Percentiles rank a stretch among this genome's conserved stretches.
Conservation (phyloP, 306 rosid species). For the Cucurbita moschata region DNA sequence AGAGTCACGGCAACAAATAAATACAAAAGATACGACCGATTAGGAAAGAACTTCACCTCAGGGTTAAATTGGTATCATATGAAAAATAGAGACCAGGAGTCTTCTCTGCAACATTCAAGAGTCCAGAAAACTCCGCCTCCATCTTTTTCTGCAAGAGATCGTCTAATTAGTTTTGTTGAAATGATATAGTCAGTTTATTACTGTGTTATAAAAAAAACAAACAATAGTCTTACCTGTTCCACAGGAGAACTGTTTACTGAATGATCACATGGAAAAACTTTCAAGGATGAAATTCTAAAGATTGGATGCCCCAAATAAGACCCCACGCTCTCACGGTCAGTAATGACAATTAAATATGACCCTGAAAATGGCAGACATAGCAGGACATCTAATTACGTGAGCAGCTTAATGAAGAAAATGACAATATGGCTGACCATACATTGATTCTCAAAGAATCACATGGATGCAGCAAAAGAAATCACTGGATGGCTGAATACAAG, state of each 20-base stretch:
- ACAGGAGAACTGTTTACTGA: conserved; percentile 46
- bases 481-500: not conserved
- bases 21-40: not conserved
- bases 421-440: conserved; percentile 3
- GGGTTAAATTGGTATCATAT: conserved; percentile 71
- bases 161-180: not conserved
- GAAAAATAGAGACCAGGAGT: conserved; percentile 84
- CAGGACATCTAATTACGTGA: conserved; percentile 12
- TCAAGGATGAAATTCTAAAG: conserved; percentile 49
- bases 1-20: not conserved
- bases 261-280: conserved; percentile 76
- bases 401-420: not conserved
- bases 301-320: conserved; percentile 83
- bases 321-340: conserved; percentile 56
- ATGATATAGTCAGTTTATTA: not conserved
- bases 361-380: conserved; percentile 31
- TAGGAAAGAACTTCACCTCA: conserved; percentile 52
- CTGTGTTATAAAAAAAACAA: not conserved
- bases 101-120: conserved; percentile 69
- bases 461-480: not conserved
- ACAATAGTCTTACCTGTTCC: conserved; percentile 42
- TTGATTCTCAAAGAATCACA: not conserved
- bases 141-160: conserved; percentile 57
- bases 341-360: conserved; percentile 67
- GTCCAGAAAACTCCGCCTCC: conserved; percentile 62